A percentile compares a stretch with the other conserved stretches of the same genome.
Conservation (phyloP, 139 green algal genomes). For the Parachlorella kessleri region DNA sequence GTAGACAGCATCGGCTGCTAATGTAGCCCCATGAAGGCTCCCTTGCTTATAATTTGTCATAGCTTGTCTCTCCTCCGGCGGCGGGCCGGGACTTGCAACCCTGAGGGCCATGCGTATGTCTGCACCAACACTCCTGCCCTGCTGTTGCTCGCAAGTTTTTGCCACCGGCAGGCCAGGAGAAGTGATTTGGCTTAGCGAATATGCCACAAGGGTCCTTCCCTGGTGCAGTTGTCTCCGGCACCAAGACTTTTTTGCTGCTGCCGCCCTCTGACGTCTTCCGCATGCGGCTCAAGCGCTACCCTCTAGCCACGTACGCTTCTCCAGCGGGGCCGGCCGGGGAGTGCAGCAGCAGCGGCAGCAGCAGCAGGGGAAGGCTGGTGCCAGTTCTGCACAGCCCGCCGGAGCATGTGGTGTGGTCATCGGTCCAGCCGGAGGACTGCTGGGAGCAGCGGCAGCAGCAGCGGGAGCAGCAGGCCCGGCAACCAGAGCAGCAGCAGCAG, state of each 20-base stretch:
- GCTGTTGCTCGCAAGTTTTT: too few species aligned
- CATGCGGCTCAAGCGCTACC: slow-evolving; percentile 55
- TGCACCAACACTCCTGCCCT: too few species aligned
- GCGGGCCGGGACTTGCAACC: too few species aligned
- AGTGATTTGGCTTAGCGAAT: too few species aligned
- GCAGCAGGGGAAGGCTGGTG: slow-evolving; percentile 6
- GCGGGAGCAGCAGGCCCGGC: background rate
- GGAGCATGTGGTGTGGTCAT: slow-evolving; percentile 43
- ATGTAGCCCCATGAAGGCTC: too few species aligned
- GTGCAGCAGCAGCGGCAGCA: background rate
- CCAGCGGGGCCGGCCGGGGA: background rate
- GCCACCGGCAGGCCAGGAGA: too few species aligned
- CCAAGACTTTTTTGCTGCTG: slow-evolving; percentile 82
- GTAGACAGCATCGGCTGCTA: too few species aligned
- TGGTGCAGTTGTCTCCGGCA: slow-evolving; percentile 65
- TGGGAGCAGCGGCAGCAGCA: too few species aligned
- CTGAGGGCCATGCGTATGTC: too few species aligned
- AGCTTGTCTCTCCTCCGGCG: too few species aligned
- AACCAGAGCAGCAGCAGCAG: background rate
- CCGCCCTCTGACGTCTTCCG: slow-evolving; percentile 74
- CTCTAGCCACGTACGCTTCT: slow-evolving; percentile 8
- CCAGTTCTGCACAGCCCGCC: slow-evolving; percentile 27
- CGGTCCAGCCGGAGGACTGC: slow-evolving; percentile 22
- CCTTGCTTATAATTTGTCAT: too few species aligned
- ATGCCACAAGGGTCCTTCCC: too few species aligned